A percentile compares a stretch with the other conserved stretches of the same genome.
phyloP scores from a whole-genome alignment of 306 rosid genomes.

The Cyclanthera cordifolia region DNA sequence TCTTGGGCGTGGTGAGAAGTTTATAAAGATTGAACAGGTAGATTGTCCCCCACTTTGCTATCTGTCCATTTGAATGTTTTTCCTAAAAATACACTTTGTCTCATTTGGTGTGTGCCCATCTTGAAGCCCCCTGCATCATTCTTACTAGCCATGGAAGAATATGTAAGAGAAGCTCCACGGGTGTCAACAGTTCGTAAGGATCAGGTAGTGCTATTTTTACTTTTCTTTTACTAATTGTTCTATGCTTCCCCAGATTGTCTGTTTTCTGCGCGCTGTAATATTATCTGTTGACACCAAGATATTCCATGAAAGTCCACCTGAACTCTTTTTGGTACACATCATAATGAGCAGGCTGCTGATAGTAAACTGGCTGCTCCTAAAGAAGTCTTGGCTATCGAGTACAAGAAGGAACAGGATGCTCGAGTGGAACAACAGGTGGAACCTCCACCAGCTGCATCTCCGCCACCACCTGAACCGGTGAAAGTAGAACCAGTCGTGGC shows the following conservation, averaged over 20 bases:
- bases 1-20: constrained; percentile 82
- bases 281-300: not conserved
- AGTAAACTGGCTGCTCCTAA: constrained; percentile 54
- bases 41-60: constrained; percentile 14
- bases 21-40: constrained; percentile 93
- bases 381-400: constrained; percentile 78
- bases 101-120: constrained; percentile 17
- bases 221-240: not conserved
- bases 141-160: constrained; percentile 98
- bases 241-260: not conserved
- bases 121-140: constrained; percentile 88
- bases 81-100: constrained; percentile 10
- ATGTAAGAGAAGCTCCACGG: constrained; percentile 81
- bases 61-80: not conserved
- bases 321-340: not conserved
- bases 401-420: constrained; percentile 48
- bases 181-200: constrained; percentile 56
- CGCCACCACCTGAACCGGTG: constrained; percentile 63
- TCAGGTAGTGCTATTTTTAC: constrained; percentile 39
- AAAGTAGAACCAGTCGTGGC: constrained; percentile 63
- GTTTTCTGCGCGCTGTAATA: not conserved
- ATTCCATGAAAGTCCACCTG: not conserved
- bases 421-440: constrained; percentile 34
- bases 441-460: constrained; percentile 23
- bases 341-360: constrained; percentile 34